Conservation (phyloP, 129 eudicot species). For the Flaveria brownii region DNA sequence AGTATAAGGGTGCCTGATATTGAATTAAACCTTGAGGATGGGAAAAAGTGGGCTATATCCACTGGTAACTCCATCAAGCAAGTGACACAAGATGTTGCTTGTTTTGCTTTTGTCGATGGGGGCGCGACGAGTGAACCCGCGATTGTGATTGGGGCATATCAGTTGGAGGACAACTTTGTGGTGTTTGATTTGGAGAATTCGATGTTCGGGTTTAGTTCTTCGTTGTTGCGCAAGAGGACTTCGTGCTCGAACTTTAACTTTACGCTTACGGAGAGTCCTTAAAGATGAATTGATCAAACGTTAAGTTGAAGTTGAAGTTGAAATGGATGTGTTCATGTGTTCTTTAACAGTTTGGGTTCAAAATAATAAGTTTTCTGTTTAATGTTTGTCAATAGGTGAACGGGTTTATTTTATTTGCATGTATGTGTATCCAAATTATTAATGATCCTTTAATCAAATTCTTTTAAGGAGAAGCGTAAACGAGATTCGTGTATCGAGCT, state of each 20-base stretch:
- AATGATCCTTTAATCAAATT: no score
- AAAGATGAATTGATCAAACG: background rate
- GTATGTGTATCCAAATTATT: background rate
- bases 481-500: no score
- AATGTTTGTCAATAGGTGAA: background rate
- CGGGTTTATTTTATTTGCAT: background rate
- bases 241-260: constrained; percentile 52
- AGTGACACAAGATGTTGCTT: constrained; percentile 38
- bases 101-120: constrained; percentile 48
- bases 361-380: background rate
- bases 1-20: constrained; percentile 34
- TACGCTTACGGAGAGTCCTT: constrained; percentile 21
- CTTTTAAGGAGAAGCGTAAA: no score
- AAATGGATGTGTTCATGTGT: background rate
- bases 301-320: background rate
- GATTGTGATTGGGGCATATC: constrained; percentile 43
- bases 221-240: constrained; percentile 38
- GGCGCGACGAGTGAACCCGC: constrained; percentile 36
- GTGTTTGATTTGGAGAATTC: constrained; percentile 49
- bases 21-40: constrained; percentile 31
- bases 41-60: constrained; percentile 44
- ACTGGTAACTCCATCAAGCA: constrained; percentile 41
- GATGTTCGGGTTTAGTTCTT: constrained; percentile 50
- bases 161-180: constrained; percentile 43
- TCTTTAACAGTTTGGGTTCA: background rate